These are phyloP conservation scores for Auriscalpium vulgare DNA, from an alignment of 768 basidiomycete species.

Conservation along the genomic window DNA sequence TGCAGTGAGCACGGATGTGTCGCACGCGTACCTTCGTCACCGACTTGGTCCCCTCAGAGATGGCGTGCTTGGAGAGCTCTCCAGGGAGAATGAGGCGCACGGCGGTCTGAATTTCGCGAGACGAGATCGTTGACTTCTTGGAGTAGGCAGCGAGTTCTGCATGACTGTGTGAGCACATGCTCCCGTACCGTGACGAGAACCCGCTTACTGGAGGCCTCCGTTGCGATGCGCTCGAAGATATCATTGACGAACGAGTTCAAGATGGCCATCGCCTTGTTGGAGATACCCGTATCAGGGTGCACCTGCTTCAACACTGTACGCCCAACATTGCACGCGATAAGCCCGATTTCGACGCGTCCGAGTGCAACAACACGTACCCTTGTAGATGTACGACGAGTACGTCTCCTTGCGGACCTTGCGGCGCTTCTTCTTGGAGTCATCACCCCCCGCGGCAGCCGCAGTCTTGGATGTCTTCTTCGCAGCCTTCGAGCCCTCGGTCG, in stretches of 20 bases:
- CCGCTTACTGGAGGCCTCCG: constrained; percentile 77
- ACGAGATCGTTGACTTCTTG: constrained; percentile 98
- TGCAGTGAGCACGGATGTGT: not conserved
- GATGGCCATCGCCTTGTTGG: constrained; percentile 98
- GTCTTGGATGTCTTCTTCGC: constrained; percentile 76
- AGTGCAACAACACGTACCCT: constrained; percentile 41
- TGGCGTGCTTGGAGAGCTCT: constrained; percentile 90
- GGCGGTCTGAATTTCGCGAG: constrained; percentile 95
- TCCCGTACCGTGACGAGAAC: not conserved
- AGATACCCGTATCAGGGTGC: constrained; percentile 98
- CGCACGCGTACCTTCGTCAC: constrained; percentile 63
- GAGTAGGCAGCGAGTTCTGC: constrained; percentile 93
- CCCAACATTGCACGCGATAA: not conserved
- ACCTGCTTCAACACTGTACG: constrained; percentile 85
- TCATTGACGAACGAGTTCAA: constrained; percentile 95
- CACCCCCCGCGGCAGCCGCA: constrained; percentile 50
- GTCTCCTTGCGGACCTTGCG: constrained; percentile 85
- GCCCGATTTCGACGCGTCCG: not conserved
- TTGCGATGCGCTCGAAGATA: constrained; percentile 89
- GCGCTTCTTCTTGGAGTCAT: constrained; percentile 73
- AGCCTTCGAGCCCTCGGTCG: constrained; percentile 52
- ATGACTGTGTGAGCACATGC: not conserved
- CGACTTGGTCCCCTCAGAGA: constrained; percentile 91
- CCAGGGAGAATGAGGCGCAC: constrained; percentile 96
- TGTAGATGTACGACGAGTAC: constrained; percentile 90